Evolutionary conservation across 345 rosid species (phyloP).

Genomic region (Firmiana major): DNA sequence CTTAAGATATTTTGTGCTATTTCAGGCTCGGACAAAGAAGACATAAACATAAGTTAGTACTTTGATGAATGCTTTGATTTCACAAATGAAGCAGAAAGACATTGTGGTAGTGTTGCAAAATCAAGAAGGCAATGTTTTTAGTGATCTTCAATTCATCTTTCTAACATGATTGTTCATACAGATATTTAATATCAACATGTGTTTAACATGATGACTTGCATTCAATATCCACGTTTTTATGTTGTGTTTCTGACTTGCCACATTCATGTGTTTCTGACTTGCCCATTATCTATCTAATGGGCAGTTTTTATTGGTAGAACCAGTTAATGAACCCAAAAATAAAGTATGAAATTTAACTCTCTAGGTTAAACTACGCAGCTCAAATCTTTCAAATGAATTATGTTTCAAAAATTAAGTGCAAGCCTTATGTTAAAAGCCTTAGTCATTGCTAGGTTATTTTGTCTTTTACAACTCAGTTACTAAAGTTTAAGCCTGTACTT

Average conservation of each 20-base stretch:
- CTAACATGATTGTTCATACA: neutral
- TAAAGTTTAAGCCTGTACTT: no score
- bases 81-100: constrained; percentile 15
- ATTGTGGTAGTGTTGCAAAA: constrained; percentile 32
- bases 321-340: neutral
- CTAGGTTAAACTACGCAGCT: neutral
- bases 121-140: constrained; percentile 30
- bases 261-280: neutral
- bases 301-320: neutral
- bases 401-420: no score
- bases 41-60: neutral
- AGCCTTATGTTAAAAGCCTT: no score
- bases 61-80: constrained; percentile 15
- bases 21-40: constrained; percentile 7
- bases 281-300: neutral
- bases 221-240: neutral
- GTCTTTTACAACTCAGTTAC: no score
- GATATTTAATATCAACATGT: neutral
- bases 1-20: neutral
- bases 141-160: neutral
- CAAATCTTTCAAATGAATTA: neutral
- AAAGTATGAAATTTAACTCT: neutral
- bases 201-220: neutral
- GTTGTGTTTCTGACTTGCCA: neutral
- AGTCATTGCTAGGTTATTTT: no score